A percentile compares a stretch with the other conserved stretches of the same genome.
Conservation (phyloP, 345 rosid genomes). For the Citrus mangshanensis region DNA sequence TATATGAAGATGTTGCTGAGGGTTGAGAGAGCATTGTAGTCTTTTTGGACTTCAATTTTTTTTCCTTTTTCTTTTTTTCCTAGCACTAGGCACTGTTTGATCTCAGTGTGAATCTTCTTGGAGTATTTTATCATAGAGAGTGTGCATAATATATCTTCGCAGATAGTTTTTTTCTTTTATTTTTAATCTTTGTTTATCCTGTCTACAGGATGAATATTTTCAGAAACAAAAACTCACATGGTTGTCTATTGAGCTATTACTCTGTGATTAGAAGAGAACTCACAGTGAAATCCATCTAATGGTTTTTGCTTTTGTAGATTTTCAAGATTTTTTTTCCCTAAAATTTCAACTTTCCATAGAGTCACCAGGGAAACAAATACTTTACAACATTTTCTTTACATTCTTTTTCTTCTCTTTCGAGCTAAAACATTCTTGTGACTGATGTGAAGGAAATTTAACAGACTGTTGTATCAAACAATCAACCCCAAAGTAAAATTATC, state of each 20-base stretch:
- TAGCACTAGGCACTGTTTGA: slow-evolving; percentile 19
- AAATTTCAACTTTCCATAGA: too few relatives aligned
- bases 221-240: background rate
- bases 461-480: background rate
- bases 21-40: slow-evolving; percentile 18
- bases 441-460: background rate
- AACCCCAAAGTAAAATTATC: background rate
- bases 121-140: background rate
- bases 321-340: too few relatives aligned
- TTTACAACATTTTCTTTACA: background rate
- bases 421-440: background rate
- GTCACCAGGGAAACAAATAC: too few relatives aligned
- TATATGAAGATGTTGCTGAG: slow-evolving; percentile 8
- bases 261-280: background rate
- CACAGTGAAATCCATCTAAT: background rate
- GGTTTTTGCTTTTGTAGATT: too few relatives aligned
- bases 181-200: background rate
- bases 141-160: background rate
- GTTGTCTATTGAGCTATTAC: background rate
- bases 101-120: background rate
- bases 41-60: slow-evolving; percentile 1
- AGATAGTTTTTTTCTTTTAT: background rate
- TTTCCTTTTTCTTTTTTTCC: background rate
- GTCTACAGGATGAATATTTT: background rate
- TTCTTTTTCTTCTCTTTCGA: background rate